phyloP scores from a whole-genome alignment of 2,329 filamentous ascomycete species.

The Apiospora koreana region DNA sequence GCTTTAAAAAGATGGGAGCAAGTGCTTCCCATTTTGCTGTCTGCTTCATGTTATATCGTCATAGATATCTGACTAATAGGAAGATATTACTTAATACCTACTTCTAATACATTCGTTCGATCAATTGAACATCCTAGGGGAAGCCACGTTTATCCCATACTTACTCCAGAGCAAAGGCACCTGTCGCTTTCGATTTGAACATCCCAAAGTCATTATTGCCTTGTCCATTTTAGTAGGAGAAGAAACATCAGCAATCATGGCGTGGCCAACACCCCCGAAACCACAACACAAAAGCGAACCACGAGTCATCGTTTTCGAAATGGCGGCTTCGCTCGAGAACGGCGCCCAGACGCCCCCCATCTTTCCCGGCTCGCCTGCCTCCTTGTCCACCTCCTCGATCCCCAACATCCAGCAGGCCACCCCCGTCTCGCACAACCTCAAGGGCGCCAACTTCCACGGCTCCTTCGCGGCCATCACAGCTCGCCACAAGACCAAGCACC shows the following conservation, averaged over 20 bases:
- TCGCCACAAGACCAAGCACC: background rate
- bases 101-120: too few relatives aligned
- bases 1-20: background rate
- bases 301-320: background rate
- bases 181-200: background rate
- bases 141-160: too few relatives aligned
- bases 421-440: slow-evolving; percentile 2
- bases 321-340: background rate
- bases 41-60: too few relatives aligned
- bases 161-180: background rate
- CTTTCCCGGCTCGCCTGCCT: background rate
- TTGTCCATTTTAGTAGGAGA: background rate
- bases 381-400: background rate
- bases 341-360: background rate
- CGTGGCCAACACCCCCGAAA: background rate
- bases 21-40: background rate
- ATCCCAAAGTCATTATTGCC: background rate
- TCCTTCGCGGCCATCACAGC: background rate
- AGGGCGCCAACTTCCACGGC: slow-evolving; percentile 5
- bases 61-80: background rate
- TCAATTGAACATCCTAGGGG: too few relatives aligned
- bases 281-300: background rate
- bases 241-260: background rate
- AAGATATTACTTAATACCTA: background rate
- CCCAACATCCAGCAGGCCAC: background rate